Evolutionary conservation across 805 yeast species (phyloP), one percentile per base, ranked within the genome.

Genomic region (Groenewaldozyma tartarivorans): DNA sequence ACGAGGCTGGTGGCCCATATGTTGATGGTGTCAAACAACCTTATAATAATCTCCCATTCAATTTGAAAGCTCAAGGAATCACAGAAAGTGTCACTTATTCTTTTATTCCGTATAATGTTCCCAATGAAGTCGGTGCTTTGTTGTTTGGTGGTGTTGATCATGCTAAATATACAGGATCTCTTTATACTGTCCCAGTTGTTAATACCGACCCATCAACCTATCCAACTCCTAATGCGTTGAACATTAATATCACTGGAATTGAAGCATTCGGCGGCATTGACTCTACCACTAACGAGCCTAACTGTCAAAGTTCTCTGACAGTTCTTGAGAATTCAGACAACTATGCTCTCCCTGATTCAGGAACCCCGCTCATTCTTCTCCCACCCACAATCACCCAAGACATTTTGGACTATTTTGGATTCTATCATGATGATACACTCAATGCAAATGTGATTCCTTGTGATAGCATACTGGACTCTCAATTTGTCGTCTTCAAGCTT

Each of bases 101-200:
- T 20, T 57, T 74, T 42, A 72, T 64, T 57, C 62, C 81, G 52
- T 67, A 75, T 48, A 55, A 57, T 3, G 44, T 53, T 13, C 42
- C 40, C 18, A 52, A 58, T 20, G 37, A 41, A 2, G 42, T 62
- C 2, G 86, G 84, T 4, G 60, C 64, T 20, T 58, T 81, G 15
- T 57, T 80, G 33, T 81, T 81, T 59, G 88, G 90, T 40, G 90
- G 77, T 35, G 71, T 81, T 20, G 88, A 81, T 55, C 73, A 70
- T 42, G 62, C 72, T 33, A 78, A 78, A 58, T 79, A 74, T 55
- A 40, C 59, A 0, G 87, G 86, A 4, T 44, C 44, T 17, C 37
- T 50, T 26, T 49, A 48, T 46, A 49, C 49, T 13, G 44, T 50
- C 1, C 54, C 54, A 3, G 41, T 67, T 17, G 49, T 48, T 26